Base-by-base conservation (phyloP, 352 stramenopile genomes). In the Globisporangium barbulae region DNA sequence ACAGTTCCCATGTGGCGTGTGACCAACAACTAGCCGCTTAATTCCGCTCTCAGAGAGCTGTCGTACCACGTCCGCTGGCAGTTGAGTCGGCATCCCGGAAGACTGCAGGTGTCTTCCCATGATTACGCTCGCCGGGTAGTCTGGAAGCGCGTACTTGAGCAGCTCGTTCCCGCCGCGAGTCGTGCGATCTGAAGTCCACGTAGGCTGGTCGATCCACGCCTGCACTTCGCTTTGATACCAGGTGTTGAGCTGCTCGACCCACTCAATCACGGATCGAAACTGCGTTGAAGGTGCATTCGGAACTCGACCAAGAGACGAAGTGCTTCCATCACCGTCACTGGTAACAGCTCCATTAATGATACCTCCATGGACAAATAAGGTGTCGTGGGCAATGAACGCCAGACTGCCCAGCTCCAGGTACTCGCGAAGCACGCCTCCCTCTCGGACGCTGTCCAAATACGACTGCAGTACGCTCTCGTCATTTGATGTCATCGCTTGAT, bases 281-380 rank as follows among this genome's bases (percentile, higher is more conserved):
- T 56, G 61, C n/a, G 66, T 71, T 2, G 59, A 68, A 1, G 75
- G 54, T 55, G 74, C 64, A 52, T 69, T 70, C 41, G 93, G 93
- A 19, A 98, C 81, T 57, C 74, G 81, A 21, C 91, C 86, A 44
- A 97, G 76, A 6, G 82, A 80, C 28, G 75, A 75, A 5, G 67
- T 64, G 55, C 79, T 70, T 17, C 80, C 70, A 19, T 74, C 64
- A 41, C 35, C 35, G 3, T 65, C 17, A 10, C 19, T 22, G 42
- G 15, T 48, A 21, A 80, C 68, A 22, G 73, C 68, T 13, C 61
- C 68, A 22, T 69, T 81, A 39, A 95, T 83, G 59, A 98, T 85
- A 1, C 91, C 93, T 35, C 93, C 93, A 59, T 98, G 93, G 45
- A 97, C 86, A 81, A 98, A 98, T n/a, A 98, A 76, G 59, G 91